Evolutionary conservation across 2,329 filamentous ascomycete species (phyloP).

Genomic region (Helotiales sp.): DNA sequence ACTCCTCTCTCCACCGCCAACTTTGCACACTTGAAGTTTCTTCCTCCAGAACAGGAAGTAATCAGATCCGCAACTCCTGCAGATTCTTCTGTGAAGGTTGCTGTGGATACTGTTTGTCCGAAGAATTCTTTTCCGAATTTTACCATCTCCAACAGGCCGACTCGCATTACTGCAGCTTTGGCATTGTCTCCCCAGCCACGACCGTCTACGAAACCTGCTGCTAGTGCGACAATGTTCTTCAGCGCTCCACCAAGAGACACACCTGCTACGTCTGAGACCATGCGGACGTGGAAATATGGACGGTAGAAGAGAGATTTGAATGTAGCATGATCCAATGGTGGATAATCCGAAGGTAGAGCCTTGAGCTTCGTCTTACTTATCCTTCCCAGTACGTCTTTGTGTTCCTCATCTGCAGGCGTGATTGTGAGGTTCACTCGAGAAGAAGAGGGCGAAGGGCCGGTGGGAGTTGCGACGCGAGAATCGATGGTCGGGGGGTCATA

Average conservation of each 20-base stretch:
- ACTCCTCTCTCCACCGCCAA: slow-evolving; percentile 79
- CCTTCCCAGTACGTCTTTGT: slow-evolving; percentile 69
- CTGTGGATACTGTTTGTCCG: slow-evolving; percentile 72
- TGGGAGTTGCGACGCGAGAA: slow-evolving; percentile 70
- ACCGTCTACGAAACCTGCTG: slow-evolving; percentile 92
- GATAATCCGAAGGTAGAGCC: slow-evolving; percentile 78
- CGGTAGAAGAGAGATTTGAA: slow-evolving; percentile 89
- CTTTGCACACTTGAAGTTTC: slow-evolving; percentile 93
- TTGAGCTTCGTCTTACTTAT: slow-evolving; percentile 69
- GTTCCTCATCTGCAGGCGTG: slow-evolving; percentile 48
- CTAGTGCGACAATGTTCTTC: slow-evolving; percentile 95
- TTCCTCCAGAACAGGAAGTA: slow-evolving; percentile 86
- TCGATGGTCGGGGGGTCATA: slow-evolving; percentile 93
- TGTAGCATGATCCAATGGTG: slow-evolving; percentile 79
- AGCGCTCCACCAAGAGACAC: slow-evolving; percentile 92
- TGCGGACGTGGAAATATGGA: slow-evolving; percentile 94
- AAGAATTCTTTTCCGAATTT: slow-evolving; percentile 96
- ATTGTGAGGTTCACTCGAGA: slow-evolving; percentile 52
- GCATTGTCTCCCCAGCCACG: slow-evolving; percentile 98
- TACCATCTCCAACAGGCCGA: slow-evolving; percentile 94
- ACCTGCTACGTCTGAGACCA: slow-evolving; percentile 93
- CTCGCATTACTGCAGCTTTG: slow-evolving; percentile 97
- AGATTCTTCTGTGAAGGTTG: slow-evolving; percentile 95
- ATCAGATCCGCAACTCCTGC: slow-evolving; percentile 95
- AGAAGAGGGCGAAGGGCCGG: slow-evolving; percentile 48